These are phyloP conservation scores for Russula olivacea DNA, from an alignment of 768 basidiomycete genomes.

Conservation along the genomic window DNA sequence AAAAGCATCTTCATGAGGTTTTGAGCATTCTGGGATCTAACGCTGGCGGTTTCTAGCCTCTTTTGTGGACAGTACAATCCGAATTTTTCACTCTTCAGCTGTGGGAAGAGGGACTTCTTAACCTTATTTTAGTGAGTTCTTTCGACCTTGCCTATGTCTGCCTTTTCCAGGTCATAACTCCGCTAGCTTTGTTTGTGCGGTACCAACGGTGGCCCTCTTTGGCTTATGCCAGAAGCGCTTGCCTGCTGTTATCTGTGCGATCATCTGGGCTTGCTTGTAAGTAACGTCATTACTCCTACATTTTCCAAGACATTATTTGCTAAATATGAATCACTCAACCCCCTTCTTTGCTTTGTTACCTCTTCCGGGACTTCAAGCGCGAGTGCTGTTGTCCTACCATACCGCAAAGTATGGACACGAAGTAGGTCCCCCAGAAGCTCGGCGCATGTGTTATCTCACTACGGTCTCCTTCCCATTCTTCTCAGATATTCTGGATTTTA, in stretches of 20 bases:
- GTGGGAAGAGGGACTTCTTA: slow-evolving; percentile 41
- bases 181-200: slow-evolving; percentile 32
- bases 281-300: background rate
- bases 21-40: background rate
- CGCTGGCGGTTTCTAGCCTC: slow-evolving; percentile 29
- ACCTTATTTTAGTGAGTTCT: slow-evolving; percentile 34
- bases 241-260: slow-evolving; percentile 55
- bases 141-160: slow-evolving; percentile 19
- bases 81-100: slow-evolving; percentile 33
- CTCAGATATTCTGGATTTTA: slow-evolving; percentile 60
- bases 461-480: background rate
- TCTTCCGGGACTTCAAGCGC: slow-evolving; percentile 34
- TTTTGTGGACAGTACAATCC: slow-evolving; percentile 40
- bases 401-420: slow-evolving; percentile 34
- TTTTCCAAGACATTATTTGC: background rate
- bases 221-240: slow-evolving; percentile 62
- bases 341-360: slow-evolving; percentile 20
- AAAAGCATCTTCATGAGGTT: slow-evolving; percentile 19
- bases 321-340: slow-evolving; percentile 36
- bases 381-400: slow-evolving; percentile 37
- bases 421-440: slow-evolving; percentile 30
- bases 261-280: slow-evolving; percentile 41
- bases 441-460: slow-evolving; percentile 11
- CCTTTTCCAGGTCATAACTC: background rate
- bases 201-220: slow-evolving; percentile 65